A percentile compares a stretch with the other conserved stretches of the same genome.
phyloP scores from a whole-genome alignment of 176 grass and related monocot genomes.

The Neostapfia colusana region DNA sequence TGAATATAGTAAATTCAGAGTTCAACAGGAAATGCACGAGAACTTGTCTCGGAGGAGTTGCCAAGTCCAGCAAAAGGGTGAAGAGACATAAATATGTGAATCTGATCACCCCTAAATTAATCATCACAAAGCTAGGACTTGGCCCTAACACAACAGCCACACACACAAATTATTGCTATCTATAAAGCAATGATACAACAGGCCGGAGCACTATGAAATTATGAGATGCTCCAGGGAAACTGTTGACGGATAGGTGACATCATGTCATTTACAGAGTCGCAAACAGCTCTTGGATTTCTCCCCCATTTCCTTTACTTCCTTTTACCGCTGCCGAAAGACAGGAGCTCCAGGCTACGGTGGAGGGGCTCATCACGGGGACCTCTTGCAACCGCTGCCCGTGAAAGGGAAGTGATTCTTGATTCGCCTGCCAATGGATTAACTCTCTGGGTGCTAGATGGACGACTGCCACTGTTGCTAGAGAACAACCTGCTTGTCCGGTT shows the following conservation, averaged over 20 bases:
- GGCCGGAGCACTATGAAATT: constrained; percentile 51
- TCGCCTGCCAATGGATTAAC: constrained; percentile 46
- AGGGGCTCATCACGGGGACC: constrained; percentile 58
- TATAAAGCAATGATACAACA: constrained; percentile 71
- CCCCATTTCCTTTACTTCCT: constrained; percentile 62
- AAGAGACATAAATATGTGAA: constrained; percentile 74
- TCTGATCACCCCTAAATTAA: constrained; percentile 66
- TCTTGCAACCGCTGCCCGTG: constrained; percentile 53
- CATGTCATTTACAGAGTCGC: constrained; percentile 66
- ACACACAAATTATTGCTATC: constrained; percentile 58
- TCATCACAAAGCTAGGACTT: constrained; percentile 60
- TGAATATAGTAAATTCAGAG: constrained; percentile 45
- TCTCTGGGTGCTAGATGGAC: constrained; percentile 58
- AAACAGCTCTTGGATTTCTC: neutral
- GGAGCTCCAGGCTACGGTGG: constrained; percentile 61
- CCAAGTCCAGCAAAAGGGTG: constrained; percentile 43
- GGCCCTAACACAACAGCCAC: constrained; percentile 54
- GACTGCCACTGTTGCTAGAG: constrained; percentile 60
- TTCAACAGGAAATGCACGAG: constrained; percentile 34
- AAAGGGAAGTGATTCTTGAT: constrained; percentile 56
- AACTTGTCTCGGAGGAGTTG: constrained; percentile 35
- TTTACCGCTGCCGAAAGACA: constrained; percentile 56
- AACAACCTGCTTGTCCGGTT: constrained; percentile 61
- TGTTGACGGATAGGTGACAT: constrained; percentile 60
- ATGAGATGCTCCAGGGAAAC: constrained; percentile 47